Conservation (phyloP, 257 asterid genomes). For the Linaria vulgaris region DNA sequence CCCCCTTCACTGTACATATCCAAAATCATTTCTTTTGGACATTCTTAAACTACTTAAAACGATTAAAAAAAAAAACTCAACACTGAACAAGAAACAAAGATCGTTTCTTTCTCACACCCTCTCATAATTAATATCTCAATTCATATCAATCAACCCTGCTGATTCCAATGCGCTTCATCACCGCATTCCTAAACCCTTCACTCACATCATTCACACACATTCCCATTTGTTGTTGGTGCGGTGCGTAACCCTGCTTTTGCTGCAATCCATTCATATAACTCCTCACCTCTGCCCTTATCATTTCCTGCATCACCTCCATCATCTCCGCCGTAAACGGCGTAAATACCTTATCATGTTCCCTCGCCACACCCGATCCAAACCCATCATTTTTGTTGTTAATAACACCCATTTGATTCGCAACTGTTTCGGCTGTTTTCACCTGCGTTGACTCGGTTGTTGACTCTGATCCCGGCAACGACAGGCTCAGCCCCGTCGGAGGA, state of each 20-base stretch:
- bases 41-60: neutral
- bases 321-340: conserved; percentile 41
- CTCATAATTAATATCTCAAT: neutral
- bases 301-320: conserved; percentile 34
- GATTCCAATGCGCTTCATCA: conserved; percentile 60
- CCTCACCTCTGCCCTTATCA: conserved; percentile 82
- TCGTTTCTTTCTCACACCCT: conserved; percentile 35
- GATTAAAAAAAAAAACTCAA: neutral
- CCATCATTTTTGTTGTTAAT: no score
- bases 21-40: conserved; percentile 29
- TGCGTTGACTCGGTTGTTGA: conserved; percentile 30
- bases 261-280: conserved; percentile 57
- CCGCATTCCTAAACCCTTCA: conserved; percentile 58
- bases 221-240: conserved; percentile 44
- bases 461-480: conserved; percentile 81
- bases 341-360: neutral
- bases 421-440: neutral
- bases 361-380: no score
- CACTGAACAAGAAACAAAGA: conserved; percentile 47
- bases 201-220: conserved; percentile 55
- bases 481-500: conserved; percentile 65
- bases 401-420: no score
- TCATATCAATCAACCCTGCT: conserved; percentile 48
- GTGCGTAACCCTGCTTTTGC: conserved; percentile 35
- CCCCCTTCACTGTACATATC: conserved; percentile 40